Conservation (phyloP, 768 basidiomycete species). For the Leccinellum albellum region DNA sequence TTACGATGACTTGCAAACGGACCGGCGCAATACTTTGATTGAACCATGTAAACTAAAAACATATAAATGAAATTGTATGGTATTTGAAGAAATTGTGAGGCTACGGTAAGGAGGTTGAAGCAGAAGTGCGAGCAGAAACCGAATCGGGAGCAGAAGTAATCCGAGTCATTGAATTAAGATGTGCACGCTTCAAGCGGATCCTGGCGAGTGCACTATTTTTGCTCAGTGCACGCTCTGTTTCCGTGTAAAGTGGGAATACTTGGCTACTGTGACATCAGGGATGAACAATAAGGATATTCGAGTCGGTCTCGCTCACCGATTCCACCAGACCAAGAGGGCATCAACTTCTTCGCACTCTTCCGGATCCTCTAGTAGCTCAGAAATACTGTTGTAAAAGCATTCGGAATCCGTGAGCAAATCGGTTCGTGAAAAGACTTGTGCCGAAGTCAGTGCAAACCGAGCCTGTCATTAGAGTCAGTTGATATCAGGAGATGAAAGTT, state of each 20-base stretch:
- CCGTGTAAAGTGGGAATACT: neutral
- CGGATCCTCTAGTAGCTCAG: neutral
- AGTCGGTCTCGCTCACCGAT: neutral
- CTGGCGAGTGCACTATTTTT: neutral
- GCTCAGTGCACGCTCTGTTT: neutral
- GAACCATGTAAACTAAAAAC: too few relatives aligned
- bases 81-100: too few relatives aligned
- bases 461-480: neutral
- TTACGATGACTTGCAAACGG: too few relatives aligned
- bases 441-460: neutral
- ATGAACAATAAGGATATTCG: neutral
- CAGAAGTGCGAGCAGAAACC: neutral
- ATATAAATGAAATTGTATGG: too few relatives aligned
- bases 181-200: neutral
- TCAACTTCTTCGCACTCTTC: neutral
- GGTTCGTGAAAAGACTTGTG: neutral
- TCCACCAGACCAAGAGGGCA: neutral
- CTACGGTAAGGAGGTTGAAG: too few relatives aligned
- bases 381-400: neutral
- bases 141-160: too few relatives aligned
- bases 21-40: too few relatives aligned
- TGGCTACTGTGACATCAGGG: neutral
- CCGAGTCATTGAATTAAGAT: neutral
- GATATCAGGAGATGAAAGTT: neutral
- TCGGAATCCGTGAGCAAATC: neutral